Conservation (phyloP, 208 protist species). For the Zelonia costaricensis region DNA sequence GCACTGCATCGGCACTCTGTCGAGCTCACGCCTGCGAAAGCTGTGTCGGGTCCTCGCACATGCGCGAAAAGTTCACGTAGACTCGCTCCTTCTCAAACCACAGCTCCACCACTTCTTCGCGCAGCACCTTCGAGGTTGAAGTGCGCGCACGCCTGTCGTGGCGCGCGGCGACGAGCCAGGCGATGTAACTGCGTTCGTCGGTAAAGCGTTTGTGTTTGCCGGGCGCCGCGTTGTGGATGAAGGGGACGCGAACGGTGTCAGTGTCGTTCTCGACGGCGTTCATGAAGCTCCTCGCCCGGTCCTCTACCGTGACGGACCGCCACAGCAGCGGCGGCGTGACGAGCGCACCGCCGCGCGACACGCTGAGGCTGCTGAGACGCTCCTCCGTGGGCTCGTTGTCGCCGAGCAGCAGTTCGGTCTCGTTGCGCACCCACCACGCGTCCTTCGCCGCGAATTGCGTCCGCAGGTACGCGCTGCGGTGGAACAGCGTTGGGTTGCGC, state of each 20-base stretch:
- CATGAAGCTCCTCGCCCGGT: slow-evolving; percentile 4
- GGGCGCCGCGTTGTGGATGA: slow-evolving; percentile 32
- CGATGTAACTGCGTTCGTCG: slow-evolving; percentile 15
- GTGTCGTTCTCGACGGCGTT: slow-evolving; percentile 7
- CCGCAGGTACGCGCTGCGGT: slow-evolving; percentile 22
- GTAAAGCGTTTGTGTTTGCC: slow-evolving; percentile 22
- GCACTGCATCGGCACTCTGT: no score
- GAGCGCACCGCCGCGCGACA: slow-evolving; percentile 16
- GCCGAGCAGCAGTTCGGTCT: slow-evolving; percentile 14
- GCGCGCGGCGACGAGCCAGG: slow-evolving; percentile 31
- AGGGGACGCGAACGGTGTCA: slow-evolving; percentile 17
- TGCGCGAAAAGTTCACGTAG: slow-evolving; percentile 17
- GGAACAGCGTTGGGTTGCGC: slow-evolving; percentile 15
- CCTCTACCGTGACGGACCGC: slow-evolving; percentile 24
- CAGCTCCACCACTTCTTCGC: slow-evolving; percentile 32
- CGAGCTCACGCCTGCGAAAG: not conserved
- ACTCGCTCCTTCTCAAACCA: slow-evolving; percentile 23
- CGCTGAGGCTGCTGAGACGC: not conserved
- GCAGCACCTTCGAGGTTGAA: slow-evolving; percentile 1
- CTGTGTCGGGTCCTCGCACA: slow-evolving; percentile 26
- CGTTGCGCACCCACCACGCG: slow-evolving; percentile 7
- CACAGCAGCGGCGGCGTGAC: slow-evolving; percentile 29
- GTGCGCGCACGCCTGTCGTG: slow-evolving; percentile 27
- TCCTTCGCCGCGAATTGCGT: slow-evolving; percentile 5
- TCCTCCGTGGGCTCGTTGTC: slow-evolving; percentile 8